These are phyloP conservation scores for Penicillium subrubescens DNA, from an alignment of 495 filamentous ascomycete genomes.

Conservation along the genomic window DNA sequence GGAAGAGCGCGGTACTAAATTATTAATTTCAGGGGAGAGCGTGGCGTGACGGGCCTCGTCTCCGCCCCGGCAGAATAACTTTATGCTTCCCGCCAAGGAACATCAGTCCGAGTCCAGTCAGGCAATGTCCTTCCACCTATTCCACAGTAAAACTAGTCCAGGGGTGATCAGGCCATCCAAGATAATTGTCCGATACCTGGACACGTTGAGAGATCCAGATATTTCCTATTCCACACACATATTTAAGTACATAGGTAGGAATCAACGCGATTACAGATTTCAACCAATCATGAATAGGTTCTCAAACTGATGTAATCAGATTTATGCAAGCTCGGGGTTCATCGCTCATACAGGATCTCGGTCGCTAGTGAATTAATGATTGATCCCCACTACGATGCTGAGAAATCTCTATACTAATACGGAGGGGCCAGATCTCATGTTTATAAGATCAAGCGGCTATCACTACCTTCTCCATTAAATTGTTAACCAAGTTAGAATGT, in stretches of 20 bases:
- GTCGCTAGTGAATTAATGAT: too few relatives aligned
- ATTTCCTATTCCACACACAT: neutral
- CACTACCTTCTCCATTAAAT: too few relatives aligned
- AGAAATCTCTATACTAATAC: too few relatives aligned
- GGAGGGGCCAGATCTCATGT: too few relatives aligned
- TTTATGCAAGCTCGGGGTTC: neutral
- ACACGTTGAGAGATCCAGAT: neutral
- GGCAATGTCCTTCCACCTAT: neutral
- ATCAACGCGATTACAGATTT: neutral
- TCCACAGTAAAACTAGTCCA: neutral
- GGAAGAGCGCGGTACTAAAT: constrained; percentile 17
- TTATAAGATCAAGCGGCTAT: too few relatives aligned
- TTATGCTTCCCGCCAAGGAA: neutral
- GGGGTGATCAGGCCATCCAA: constrained; percentile 6
- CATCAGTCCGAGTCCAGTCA: constrained; percentile 2
- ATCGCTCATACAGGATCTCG: too few relatives aligned
- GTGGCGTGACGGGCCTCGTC: constrained; percentile 24
- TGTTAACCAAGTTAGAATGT: too few relatives aligned
- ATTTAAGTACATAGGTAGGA: too few relatives aligned
- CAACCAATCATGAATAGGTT: neutral
- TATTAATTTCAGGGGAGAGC: constrained; percentile 30
- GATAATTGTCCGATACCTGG: neutral
- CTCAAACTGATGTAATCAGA: neutral
- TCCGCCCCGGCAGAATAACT: constrained; percentile 20
- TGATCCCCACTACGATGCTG: too few relatives aligned